A percentile compares a stretch with the other conserved stretches of the same genome.
phyloP scores from a whole-genome alignment of 352 stramenopile species.

The Elongisporangium prolatum region DNA sequence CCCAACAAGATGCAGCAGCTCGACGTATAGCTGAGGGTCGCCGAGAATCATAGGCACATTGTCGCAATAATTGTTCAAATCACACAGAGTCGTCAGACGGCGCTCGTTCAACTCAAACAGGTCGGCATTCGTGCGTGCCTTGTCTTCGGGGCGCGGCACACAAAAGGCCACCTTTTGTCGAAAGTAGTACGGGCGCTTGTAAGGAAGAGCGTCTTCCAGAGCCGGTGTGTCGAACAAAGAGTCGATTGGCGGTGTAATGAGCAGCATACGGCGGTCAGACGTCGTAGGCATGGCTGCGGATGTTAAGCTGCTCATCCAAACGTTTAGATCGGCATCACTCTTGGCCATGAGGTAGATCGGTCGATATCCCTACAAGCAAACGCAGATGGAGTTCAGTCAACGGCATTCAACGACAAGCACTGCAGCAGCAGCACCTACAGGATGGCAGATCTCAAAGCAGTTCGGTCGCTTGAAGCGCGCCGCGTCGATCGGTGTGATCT shows the following conservation, averaged over 20 bases:
- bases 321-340: conserved; percentile 71
- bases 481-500: conserved; percentile 74
- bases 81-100: conserved; percentile 73
- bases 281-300: conserved; percentile 76
- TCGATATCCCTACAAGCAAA: conserved; percentile 48
- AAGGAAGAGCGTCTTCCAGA: conserved; percentile 73
- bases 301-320: conserved; percentile 85
- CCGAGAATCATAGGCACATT: conserved; percentile 75
- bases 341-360: conserved; percentile 87
- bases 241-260: conserved; percentile 54
- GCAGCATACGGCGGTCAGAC: conserved; percentile 58
- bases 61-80: conserved; percentile 85
- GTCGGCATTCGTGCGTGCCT: conserved; percentile 33
- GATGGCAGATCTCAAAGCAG: conserved; percentile 85
- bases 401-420: conserved; percentile 1
- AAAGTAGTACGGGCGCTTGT: conserved; percentile 84
- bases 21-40: conserved; percentile 77
- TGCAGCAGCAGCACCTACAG: conserved; percentile 36
- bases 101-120: conserved; percentile 86
- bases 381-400: too few relatives aligned
- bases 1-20: conserved; percentile 74
- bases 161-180: conserved; percentile 83
- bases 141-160: conserved; percentile 55
- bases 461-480: conserved; percentile 82
- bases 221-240: conserved; percentile 72